Evolutionary conservation across 176 grass and related monocot genomes (phyloP).

Genomic region (Carex kokanica): DNA sequence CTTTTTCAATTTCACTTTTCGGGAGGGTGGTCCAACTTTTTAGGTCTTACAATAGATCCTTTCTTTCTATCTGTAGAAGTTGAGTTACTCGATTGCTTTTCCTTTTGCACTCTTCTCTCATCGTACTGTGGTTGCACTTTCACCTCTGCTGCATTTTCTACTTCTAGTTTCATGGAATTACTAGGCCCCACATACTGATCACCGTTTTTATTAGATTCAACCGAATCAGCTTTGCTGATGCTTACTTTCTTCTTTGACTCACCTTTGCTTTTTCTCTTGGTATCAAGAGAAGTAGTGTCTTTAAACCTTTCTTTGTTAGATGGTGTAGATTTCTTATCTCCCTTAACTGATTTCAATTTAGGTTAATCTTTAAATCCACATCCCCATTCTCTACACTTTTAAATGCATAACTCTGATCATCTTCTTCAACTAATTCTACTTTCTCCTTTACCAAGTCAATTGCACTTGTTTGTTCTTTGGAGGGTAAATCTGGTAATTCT

Average conservation of each 20-base stretch:
- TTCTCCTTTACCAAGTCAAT: slow-evolving; percentile 32
- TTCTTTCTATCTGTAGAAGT: slow-evolving; percentile 52
- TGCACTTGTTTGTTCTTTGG: slow-evolving; percentile 31
- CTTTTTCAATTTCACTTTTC: slow-evolving; percentile 54
- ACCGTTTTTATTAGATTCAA: slow-evolving; percentile 42
- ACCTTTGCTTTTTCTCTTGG: slow-evolving; percentile 61
- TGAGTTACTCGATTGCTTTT: slow-evolving; percentile 42
- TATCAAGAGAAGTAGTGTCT: slow-evolving; percentile 33
- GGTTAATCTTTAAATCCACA: slow-evolving; percentile 36
- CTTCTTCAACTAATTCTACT: slow-evolving; percentile 41
- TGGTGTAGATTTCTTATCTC: slow-evolving; percentile 39
- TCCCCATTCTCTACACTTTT: slow-evolving; percentile 38
- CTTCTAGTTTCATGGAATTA: slow-evolving; percentile 34
- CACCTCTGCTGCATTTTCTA: slow-evolving; percentile 42
- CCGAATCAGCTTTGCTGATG: slow-evolving; percentile 37
- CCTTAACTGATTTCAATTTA: slow-evolving; percentile 53
- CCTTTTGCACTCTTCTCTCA: slow-evolving; percentile 50
- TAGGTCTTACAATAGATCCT: slow-evolving; percentile 46
- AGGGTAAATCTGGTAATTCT: slow-evolving; percentile 31
- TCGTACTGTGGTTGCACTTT: slow-evolving; percentile 49
- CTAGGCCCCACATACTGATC: slow-evolving; percentile 42
- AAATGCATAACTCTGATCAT: slow-evolving; percentile 20
- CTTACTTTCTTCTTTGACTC: slow-evolving; percentile 51
- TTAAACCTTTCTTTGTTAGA: slow-evolving; percentile 42
- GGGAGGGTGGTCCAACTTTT: slow-evolving; percentile 48